Evolutionary conservation across 805 yeast genomes (phyloP).

Genomic region (Nakazawaea laoshanensis): DNA sequence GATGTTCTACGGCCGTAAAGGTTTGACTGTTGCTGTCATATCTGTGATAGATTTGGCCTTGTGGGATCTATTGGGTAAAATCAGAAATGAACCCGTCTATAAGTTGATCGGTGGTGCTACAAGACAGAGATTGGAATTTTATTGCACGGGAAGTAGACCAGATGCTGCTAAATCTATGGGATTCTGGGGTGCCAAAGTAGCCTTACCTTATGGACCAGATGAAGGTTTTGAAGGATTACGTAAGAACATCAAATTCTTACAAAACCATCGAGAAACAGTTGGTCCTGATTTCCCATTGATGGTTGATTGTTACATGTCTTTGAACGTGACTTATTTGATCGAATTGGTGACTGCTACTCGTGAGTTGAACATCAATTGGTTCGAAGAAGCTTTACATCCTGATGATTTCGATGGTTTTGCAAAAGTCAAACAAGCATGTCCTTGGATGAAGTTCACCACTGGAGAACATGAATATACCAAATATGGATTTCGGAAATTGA

Average conservation of each 20-base stretch:
- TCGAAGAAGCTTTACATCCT: conserved; percentile 43
- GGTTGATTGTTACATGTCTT: conserved; percentile 47
- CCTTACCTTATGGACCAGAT: conserved; percentile 41
- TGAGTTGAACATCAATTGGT: conserved; percentile 42
- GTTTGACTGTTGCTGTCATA: conserved; percentile 38
- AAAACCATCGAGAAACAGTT: conserved; percentile 33
- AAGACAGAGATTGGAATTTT: conserved; percentile 33
- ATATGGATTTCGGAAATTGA: conserved; percentile 41
- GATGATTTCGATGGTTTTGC: conserved; percentile 43
- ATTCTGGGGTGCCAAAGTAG: conserved; percentile 47
- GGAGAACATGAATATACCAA: conserved; percentile 46
- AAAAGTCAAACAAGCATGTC: conserved; percentile 35
- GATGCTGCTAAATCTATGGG: conserved; percentile 40
- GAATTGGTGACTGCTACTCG: conserved; percentile 34
- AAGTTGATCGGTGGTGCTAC: conserved; percentile 45
- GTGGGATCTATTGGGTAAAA: conserved; percentile 42
- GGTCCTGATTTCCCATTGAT: conserved; percentile 46
- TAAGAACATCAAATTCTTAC: conserved; percentile 36
- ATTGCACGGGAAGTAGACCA: conserved; percentile 42
- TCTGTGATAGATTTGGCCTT: conserved; percentile 39
- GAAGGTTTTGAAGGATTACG: conserved; percentile 38
- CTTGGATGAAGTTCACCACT: conserved; percentile 39
- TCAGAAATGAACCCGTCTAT: conserved; percentile 42
- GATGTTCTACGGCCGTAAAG: conserved; percentile 44
- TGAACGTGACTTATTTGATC: conserved; percentile 38